phyloP scores from a whole-genome alignment of 306 rosid species.

The Castanea crenata region DNA sequence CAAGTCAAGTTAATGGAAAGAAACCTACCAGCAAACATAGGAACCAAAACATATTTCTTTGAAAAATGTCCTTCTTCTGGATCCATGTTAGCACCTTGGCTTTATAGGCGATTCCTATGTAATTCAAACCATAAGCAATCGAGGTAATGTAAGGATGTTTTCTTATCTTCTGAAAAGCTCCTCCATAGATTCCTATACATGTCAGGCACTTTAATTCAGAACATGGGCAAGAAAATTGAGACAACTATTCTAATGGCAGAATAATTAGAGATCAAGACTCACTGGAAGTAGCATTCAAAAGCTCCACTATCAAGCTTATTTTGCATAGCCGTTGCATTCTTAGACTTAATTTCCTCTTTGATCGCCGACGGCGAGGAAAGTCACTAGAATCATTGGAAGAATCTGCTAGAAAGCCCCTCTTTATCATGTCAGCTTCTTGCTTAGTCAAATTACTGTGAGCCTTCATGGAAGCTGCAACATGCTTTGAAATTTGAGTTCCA shows the following conservation, averaged over 20 bases:
- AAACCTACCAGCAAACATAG: conserved; percentile 74
- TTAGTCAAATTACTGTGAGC: conserved; percentile 6
- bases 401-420: background rate
- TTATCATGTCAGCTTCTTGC: conserved; percentile 17
- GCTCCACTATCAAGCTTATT: conserved; percentile 43
- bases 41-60: conserved; percentile 77
- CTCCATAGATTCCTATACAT: conserved; percentile 65
- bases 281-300: conserved; percentile 55
- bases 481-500: conserved; percentile 4
- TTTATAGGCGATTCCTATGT: conserved; percentile 39
- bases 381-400: conserved; percentile 19
- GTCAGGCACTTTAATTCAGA: conserved; percentile 21
- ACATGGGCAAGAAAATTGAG: conserved; percentile 4
- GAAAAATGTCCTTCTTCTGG: conserved; percentile 51
- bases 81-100: conserved; percentile 74
- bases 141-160: conserved; percentile 46
- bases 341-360: conserved; percentile 23
- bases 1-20: background rate
- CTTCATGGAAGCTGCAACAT: conserved; percentile 12
- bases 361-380: conserved; percentile 30
- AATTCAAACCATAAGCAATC: conserved; percentile 73
- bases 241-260: background rate
- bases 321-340: conserved; percentile 19
- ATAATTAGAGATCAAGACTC: conserved; percentile 33
- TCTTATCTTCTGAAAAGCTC: conserved; percentile 55